phyloP scores from a whole-genome alignment of 331 rosid genomes.

The Saraca asoca region DNA sequence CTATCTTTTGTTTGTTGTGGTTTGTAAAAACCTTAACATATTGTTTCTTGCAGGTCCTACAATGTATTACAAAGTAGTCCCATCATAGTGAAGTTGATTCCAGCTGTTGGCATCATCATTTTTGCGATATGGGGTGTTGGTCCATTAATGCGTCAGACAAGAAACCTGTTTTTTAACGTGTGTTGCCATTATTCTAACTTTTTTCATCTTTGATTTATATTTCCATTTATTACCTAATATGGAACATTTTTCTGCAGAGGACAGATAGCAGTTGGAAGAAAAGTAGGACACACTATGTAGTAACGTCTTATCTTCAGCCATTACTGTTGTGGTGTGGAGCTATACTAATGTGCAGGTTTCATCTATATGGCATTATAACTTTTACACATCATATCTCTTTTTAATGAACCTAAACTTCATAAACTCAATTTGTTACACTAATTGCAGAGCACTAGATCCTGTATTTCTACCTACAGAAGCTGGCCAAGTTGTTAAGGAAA shows the following conservation, averaged over 20 bases:
- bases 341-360: conserved; percentile 86
- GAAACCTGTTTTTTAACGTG: conserved; percentile 65
- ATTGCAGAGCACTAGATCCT: conserved; percentile 79
- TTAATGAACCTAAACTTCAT: background rate
- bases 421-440: conserved; percentile 25
- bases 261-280: conserved; percentile 84
- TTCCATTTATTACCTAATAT: conserved; percentile 6
- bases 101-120: conserved; percentile 66
- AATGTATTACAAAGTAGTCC: conserved; percentile 66
- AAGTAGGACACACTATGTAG: conserved; percentile 63
- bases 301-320: conserved; percentile 77
- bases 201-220: conserved; percentile 24
- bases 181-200: conserved; percentile 21
- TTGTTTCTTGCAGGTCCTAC: conserved; percentile 59
- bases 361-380: conserved; percentile 26
- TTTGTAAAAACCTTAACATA: background rate
- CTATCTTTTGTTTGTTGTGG: too few relatives aligned
- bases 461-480: conserved; percentile 69
- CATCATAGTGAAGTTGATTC: conserved; percentile 58
- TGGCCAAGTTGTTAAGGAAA: conserved; percentile 77
- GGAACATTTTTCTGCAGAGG: conserved; percentile 54
- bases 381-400: background rate
- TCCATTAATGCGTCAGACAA: conserved; percentile 63
- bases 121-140: conserved; percentile 86
- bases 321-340: conserved; percentile 84